Conservation (phyloP, 495 filamentous ascomycete genomes). For the Trichocladium antarcticum region DNA sequence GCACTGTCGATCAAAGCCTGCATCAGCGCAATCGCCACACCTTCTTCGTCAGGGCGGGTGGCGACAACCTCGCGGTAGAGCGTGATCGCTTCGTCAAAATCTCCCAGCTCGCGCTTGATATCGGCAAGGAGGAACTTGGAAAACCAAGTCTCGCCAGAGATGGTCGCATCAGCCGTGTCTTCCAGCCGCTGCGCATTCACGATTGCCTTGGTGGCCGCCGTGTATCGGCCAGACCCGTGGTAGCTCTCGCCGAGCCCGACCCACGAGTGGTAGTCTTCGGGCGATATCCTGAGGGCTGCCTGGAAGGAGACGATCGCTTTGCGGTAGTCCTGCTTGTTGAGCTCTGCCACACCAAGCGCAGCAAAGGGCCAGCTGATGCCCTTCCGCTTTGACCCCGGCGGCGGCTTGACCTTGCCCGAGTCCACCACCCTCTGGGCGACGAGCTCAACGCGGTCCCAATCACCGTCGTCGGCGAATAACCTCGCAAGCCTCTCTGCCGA, state of each 20-base stretch:
- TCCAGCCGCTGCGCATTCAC: conserved; percentile 65
- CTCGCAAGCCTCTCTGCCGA: conserved; percentile 80
- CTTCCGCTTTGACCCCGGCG: conserved; percentile 82
- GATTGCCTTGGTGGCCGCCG: conserved; percentile 87
- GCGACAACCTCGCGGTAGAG: conserved; percentile 63
- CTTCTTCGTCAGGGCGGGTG: conserved; percentile 59
- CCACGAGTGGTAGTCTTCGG: conserved; percentile 86
- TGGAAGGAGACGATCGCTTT: conserved; percentile 87
- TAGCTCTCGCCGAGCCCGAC: conserved; percentile 94
- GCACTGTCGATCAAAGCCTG: conserved; percentile 78
- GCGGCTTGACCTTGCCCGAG: conserved; percentile 76
- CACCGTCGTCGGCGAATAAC: conserved; percentile 74
- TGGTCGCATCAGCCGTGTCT: conserved; percentile 34
- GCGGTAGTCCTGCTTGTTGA: conserved; percentile 84
- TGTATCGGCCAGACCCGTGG: conserved; percentile 82
- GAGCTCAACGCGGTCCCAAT: conserved; percentile 94
- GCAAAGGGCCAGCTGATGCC: conserved; percentile 93
- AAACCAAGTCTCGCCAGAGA: conserved; percentile 68
- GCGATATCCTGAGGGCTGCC: conserved; percentile 70
- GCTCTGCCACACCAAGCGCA: conserved; percentile 90
- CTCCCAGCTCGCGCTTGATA: conserved; percentile 78
- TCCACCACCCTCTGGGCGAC: conserved; percentile 85
- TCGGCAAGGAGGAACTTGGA: conserved; percentile 96
- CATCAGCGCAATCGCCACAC: conserved; percentile 73
- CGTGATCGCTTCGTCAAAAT: conserved; percentile 69